Percentiles rank a stretch among this genome's conserved stretches.
Evolutionary conservation across 495 filamentous ascomycete species (phyloP).

Genomic region (Penicillium odoratum): DNA sequence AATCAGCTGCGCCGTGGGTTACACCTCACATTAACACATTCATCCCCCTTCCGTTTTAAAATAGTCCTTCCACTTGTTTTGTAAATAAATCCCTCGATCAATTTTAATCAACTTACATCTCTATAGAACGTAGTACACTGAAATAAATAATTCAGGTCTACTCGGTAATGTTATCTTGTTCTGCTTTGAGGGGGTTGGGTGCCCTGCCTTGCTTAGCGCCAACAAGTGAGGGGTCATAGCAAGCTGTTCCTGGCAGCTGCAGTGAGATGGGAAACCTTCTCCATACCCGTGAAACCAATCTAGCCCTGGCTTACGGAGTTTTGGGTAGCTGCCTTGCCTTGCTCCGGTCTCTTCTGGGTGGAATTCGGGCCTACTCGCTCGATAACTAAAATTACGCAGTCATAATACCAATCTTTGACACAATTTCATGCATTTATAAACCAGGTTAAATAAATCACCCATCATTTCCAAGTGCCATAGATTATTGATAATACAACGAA

Average conservation of each 20-base stretch:
- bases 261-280: slow-evolving; percentile 14
- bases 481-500: slow-evolving; percentile 44
- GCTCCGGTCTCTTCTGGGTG: not conserved
- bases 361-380: too few relatives aligned
- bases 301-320: not conserved
- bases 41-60: slow-evolving; percentile 10
- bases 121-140: too few relatives aligned
- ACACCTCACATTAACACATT: slow-evolving; percentile 5
- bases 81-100: too few relatives aligned
- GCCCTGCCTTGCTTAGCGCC: slow-evolving; percentile 3
- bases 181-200: not conserved
- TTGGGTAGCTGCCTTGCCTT: not conserved
- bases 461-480: slow-evolving; percentile 31
- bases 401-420: too few relatives aligned
- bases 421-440: slow-evolving; percentile 2
- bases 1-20: slow-evolving; percentile 24
- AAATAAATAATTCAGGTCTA: not conserved
- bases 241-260: slow-evolving; percentile 29
- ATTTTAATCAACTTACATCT: too few relatives aligned
- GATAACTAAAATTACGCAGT: too few relatives aligned
- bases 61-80: not conserved
- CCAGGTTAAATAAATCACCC: slow-evolving; percentile 11
- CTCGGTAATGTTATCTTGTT: not conserved
- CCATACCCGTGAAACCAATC: not conserved
- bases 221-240: slow-evolving; percentile 17